Base-by-base conservation (phyloP, 1,284 basidiomycete genomes). In the Marasmius sp. region DNA sequence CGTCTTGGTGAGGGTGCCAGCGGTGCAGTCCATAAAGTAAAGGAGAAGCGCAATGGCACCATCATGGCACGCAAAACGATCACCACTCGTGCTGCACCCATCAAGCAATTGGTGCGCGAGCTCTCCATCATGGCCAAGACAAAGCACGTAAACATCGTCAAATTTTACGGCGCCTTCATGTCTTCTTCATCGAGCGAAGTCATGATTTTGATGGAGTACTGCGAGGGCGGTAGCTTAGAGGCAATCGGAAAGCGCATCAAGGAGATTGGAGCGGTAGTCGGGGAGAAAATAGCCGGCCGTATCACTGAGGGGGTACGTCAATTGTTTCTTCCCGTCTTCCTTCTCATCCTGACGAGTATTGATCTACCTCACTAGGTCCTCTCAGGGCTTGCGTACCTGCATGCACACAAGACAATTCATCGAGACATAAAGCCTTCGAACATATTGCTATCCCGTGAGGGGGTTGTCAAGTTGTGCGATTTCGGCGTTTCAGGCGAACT, bases 351-450 rank as follows among this genome's bases (percentile, higher is more conserved):
- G 18, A 51, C 59, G 58, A 37, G 45, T 59, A 36, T 48, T 51
- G 47, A 54, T 66, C 54, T 61, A 54, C 62, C 48, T 27, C 58
- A 57, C 27, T 72, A 95, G 90, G 85, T 98, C 57, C 78, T 99
- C 47, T 89, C 93, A 74, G 97, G 97, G 8, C 85, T 99, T 49
- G 87, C 89, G 38, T 98, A 99, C 76, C 85, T 99, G 43, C 95
- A 99, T 76, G 85, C 89, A 59, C 87, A 88, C 73, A 91, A 88
- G 74, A 97, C 96, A 60, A 97, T 99, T 67, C 97, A 99, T 75
- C 85, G 97, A 63, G 96, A 98, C 75, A 98, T 99, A 80, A 99
- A 98, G 72, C 97, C 97, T 10, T 94, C 94, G 34, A 98, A 98
- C 75, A 90, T 98, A 65, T 85, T 98, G 53, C 81, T 99, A 52